Evolutionary conservation across 352 stramenopile genomes (phyloP).

Genomic region (Pythium folliculosum): DNA sequence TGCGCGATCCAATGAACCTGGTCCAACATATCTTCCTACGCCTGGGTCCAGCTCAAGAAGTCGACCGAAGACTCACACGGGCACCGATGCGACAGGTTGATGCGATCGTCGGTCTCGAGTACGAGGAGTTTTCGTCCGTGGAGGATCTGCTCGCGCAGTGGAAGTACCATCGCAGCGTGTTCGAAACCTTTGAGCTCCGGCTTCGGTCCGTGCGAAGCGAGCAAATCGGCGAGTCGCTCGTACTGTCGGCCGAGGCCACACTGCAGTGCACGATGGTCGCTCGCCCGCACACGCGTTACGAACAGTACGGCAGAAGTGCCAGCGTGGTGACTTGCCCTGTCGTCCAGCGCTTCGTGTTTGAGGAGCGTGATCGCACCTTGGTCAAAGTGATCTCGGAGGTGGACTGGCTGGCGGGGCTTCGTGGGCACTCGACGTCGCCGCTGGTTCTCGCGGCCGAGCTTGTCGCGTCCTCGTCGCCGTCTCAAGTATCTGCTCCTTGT

Average conservation of each 20-base stretch:
- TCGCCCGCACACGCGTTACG: slow-evolving; percentile 27
- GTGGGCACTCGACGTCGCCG: slow-evolving; percentile 3
- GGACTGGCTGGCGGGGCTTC: slow-evolving; percentile 39
- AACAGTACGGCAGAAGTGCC: slow-evolving; percentile 23
- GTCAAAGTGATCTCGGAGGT: slow-evolving; percentile 52
- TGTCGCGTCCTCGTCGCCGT: neutral
- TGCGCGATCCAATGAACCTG: slow-evolving; percentile 3
- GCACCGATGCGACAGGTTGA: slow-evolving; percentile 9
- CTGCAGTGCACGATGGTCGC: slow-evolving; percentile 5
- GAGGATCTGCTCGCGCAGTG: slow-evolving; percentile 44
- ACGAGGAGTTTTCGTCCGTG: slow-evolving; percentile 44
- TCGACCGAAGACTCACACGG: neutral
- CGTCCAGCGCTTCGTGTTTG: slow-evolving; percentile 51
- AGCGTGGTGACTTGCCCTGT: slow-evolving; percentile 35
- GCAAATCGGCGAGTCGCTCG: slow-evolving; percentile 32
- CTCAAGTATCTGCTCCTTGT: too few species aligned
- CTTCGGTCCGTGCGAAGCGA: slow-evolving; percentile 36
- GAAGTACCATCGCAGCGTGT: slow-evolving; percentile 47
- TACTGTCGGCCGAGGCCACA: slow-evolving; percentile 20
- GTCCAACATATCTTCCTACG: neutral
- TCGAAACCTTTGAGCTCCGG: slow-evolving; percentile 42
- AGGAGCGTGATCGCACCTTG: slow-evolving; percentile 26
- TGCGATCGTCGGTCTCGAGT: slow-evolving; percentile 28
- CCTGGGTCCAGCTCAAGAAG: neutral
- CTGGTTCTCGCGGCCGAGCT: neutral